A percentile compares a stretch with the other conserved stretches of the same genome.
These are phyloP conservation scores for Termitomyces sp. DNA, from an alignment of 768 basidiomycete genomes.

Conservation along the genomic window DNA sequence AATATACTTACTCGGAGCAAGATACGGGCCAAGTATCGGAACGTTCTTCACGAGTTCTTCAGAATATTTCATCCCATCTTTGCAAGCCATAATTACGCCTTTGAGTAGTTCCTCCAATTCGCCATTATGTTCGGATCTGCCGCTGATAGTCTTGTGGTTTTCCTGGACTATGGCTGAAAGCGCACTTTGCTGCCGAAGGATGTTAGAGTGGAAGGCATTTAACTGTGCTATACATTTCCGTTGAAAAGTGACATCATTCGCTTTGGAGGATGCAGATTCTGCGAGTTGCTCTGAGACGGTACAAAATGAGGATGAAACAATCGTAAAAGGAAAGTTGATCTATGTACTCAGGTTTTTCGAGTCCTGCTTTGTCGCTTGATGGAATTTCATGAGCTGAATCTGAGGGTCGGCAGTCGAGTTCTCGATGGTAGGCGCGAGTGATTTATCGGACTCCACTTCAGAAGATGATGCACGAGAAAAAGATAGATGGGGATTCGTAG, in stretches of 20 bases:
- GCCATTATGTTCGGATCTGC: constrained; percentile 45
- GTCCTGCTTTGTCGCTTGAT: constrained; percentile 10
- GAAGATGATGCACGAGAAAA: background rate
- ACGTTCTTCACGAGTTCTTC: constrained; percentile 27
- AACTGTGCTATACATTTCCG: constrained; percentile 30
- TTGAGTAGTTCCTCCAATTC: constrained; percentile 45
- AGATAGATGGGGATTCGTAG: background rate
- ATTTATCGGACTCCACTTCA: background rate
- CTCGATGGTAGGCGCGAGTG: background rate
- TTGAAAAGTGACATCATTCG: constrained; percentile 28
- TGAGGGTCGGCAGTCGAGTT: background rate
- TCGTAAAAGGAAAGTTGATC: background rate
- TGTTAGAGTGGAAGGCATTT: constrained; percentile 26
- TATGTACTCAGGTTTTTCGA: constrained; percentile 25
- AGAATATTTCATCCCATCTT: constrained; percentile 33
- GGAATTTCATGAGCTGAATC: constrained; percentile 4
- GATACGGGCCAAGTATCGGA: constrained; percentile 42
- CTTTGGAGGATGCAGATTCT: constrained; percentile 20
- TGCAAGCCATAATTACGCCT: constrained; percentile 40
- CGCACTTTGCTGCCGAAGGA: constrained; percentile 25
- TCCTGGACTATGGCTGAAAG: constrained; percentile 19
- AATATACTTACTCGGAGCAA: constrained; percentile 49
- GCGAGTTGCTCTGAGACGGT: constrained; percentile 25
- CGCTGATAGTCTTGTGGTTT: constrained; percentile 37
- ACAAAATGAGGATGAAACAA: background rate